Evolutionary conservation across 176 grass and related monocot genomes (phyloP).

Genomic region (Thalia dealbata): DNA sequence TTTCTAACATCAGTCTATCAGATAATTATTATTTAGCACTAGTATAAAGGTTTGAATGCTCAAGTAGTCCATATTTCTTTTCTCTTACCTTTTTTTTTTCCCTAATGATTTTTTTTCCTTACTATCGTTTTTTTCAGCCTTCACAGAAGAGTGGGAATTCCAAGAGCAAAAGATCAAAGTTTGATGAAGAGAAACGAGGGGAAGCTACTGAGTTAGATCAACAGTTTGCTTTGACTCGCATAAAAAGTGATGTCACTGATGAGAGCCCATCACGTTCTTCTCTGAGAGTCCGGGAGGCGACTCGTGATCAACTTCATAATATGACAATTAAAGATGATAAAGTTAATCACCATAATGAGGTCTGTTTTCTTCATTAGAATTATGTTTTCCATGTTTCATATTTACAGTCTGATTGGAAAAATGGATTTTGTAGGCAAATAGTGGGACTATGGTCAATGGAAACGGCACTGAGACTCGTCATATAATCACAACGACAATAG

Average conservation of each 20-base stretch:
- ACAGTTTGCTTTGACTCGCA: constrained; percentile 32
- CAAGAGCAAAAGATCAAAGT: constrained; percentile 71
- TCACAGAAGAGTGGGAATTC: constrained; percentile 59
- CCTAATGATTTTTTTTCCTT: neutral
- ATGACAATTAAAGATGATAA: constrained; percentile 90
- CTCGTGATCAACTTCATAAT: constrained; percentile 63
- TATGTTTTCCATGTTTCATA: constrained; percentile 15
- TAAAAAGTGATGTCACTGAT: constrained; percentile 36
- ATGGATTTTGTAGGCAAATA: constrained; percentile 33
- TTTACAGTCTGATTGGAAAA: constrained; percentile 5
- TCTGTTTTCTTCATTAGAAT: constrained; percentile 14
- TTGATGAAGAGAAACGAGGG: constrained; percentile 58
- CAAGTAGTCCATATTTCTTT: too few relatives aligned
- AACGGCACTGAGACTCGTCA: constrained; percentile 53
- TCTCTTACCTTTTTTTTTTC: neutral
- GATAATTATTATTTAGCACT: too few relatives aligned
- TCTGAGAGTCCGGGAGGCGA: constrained; percentile 44
- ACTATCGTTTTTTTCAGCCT: neutral
- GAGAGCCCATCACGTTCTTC: constrained; percentile 50
- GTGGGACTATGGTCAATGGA: constrained; percentile 51
- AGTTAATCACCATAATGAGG: constrained; percentile 47
- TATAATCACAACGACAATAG: constrained; percentile 53
- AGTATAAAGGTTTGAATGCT: too few relatives aligned
- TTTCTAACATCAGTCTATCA: too few relatives aligned
- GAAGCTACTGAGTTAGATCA: constrained; percentile 39